Percentiles rank a stretch among this genome's conserved stretches.
These are phyloP conservation scores for Botrytis aclada DNA, from an alignment of 2,329 filamentous ascomycete genomes.

Conservation along the genomic window DNA sequence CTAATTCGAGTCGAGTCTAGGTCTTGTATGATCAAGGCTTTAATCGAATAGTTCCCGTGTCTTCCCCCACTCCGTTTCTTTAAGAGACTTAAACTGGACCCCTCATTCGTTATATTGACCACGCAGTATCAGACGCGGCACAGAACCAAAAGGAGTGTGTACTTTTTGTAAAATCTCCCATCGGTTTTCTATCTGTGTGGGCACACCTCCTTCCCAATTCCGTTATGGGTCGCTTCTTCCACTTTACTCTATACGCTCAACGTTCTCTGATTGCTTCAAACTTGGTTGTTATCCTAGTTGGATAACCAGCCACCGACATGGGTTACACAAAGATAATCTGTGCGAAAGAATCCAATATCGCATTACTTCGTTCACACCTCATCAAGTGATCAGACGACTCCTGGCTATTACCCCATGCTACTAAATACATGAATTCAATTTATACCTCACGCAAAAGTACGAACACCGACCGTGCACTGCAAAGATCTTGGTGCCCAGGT, in stretches of 20 bases:
- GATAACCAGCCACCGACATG: conserved; percentile 17
- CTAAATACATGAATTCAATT: background rate
- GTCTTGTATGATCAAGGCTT: background rate
- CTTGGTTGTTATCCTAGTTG: background rate
- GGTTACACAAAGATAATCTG: conserved; percentile 14
- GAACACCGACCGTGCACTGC: conserved; percentile 11
- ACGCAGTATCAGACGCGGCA: conserved; percentile 2
- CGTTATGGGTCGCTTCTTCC: conserved; percentile 2
- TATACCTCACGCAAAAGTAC: conserved; percentile 1
- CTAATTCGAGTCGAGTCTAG: conserved; percentile 8
- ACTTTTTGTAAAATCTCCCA: conserved; percentile 1
- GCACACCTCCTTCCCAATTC: conserved; percentile 4
- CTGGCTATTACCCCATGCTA: background rate
- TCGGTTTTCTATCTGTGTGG: background rate
- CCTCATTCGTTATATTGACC: conserved; percentile 8
- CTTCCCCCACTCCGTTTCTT: conserved; percentile 5
- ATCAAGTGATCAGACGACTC: background rate
- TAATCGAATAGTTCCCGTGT: conserved; percentile 1
- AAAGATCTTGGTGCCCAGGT: background rate
- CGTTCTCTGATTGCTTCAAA: background rate
- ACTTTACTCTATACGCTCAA: background rate
- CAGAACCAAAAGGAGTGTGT: background rate
- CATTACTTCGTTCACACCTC: conserved; percentile 4
- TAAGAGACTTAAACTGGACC: background rate
- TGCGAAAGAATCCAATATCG: background rate